phyloP scores from a whole-genome alignment of 2,329 filamentous ascomycete genomes.

The Blastomyces silverae region DNA sequence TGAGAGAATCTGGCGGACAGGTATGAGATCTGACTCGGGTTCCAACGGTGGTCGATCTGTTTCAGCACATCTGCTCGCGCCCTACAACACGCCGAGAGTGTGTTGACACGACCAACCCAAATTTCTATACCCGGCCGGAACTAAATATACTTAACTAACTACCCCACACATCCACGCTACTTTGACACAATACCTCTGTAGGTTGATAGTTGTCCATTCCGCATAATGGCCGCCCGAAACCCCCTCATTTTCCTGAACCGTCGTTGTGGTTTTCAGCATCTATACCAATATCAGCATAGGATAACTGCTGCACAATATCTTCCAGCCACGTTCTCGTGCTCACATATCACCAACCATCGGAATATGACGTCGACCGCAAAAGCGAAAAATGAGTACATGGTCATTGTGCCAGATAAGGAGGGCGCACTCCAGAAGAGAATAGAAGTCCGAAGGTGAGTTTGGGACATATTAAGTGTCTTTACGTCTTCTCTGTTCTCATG shows the following conservation, averaged over 20 bases:
- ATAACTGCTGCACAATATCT: not conserved
- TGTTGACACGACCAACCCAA: not conserved
- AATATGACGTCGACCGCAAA: constrained; percentile 21
- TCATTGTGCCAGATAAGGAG: constrained; percentile 61
- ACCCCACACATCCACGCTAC: not conserved
- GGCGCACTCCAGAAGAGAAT: constrained; percentile 55
- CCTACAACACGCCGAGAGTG: not conserved
- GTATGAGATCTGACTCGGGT: not conserved
- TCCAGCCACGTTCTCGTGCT: too few species aligned
- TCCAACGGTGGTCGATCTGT: not conserved
- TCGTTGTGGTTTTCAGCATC: not conserved
- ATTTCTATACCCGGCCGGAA: not conserved
- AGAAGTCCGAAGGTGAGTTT: constrained; percentile 37
- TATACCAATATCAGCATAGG: not conserved
- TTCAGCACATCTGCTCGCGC: not conserved
- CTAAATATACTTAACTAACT: not conserved
- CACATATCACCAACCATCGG: not conserved
- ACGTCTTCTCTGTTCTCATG: not conserved
- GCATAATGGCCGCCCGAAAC: constrained; percentile 1
- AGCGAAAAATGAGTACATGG: constrained; percentile 58
- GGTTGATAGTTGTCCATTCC: not conserved
- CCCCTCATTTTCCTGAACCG: not conserved
- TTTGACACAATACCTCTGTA: too few species aligned
- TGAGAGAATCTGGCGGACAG: not conserved
- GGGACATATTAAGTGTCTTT: not conserved